Base-by-base conservation (phyloP, 2,329 filamentous ascomycete genomes). In the Aspergillus cejpii region DNA sequence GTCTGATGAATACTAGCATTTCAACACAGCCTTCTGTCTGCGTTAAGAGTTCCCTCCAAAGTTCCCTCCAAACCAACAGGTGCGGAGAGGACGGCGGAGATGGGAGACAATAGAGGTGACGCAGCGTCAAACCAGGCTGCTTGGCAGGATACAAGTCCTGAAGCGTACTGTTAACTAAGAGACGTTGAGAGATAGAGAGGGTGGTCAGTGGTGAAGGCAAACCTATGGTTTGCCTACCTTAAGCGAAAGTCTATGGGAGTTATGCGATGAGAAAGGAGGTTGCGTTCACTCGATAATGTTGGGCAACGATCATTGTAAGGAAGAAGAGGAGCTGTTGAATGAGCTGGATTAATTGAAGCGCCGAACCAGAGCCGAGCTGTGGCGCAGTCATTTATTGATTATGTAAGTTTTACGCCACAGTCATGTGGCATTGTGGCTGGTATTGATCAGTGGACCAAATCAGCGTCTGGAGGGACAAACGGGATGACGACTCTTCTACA, bases 1-100 rank as follows among this genome's bases (percentile, higher is more conserved):
- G 77, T 66, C 66, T 70, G 66, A 69, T 68, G 69, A 73, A 71
- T 67, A 69, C 69, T 67, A 74, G 77, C 81, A 85, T 85, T 71
- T 81, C 80, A 68, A 60, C 55, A 57, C 54, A 40, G 33, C 50
- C 44, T 48, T 34, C 8, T 33, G 41, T 45, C 43, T 49, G 44
- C 54, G 49, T 44, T 47, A 59, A 40, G 37, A n/a, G n/a, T n/a
- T n/a, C n/a, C n/a, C n/a, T n/a, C n/a, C n/a, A 36, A 54, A 53
- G 51, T 52, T 57, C 31, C 17, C 50, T 54, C 48, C 52, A 41
- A 47, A 45, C 46, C 47, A 52, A 47, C 53, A 34, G 45, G 53
- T 43, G 51, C 50, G 49, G 49, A 50, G 37, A 45, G 53, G 46
- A 48, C 45, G 46, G 40, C 39, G 49, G 43, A 37, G 45, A 51